These are phyloP conservation scores for Gnetum montanum DNA, from an alignment of 75 land plant genomes.

Conservation along the genomic window DNA sequence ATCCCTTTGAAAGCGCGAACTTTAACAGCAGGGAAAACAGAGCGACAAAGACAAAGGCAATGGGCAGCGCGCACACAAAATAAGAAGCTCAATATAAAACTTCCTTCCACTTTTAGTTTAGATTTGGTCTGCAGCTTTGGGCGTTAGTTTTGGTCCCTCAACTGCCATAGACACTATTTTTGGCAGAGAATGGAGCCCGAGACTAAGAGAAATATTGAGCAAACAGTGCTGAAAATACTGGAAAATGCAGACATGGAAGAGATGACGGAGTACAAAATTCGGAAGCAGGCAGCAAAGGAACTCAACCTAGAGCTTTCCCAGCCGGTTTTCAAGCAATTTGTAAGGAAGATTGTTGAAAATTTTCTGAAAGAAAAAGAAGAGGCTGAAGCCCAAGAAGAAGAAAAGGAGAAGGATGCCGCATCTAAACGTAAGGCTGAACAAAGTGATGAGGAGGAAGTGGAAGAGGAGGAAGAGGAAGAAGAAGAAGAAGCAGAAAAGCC, in stretches of 20 bases:
- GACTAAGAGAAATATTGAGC: constrained; percentile 19
- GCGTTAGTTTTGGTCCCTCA: too few relatives aligned
- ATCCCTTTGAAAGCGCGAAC: too few relatives aligned
- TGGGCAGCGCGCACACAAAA: too few relatives aligned
- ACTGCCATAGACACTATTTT: too few relatives aligned
- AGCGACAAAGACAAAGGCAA: too few relatives aligned
- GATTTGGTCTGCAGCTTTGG: too few relatives aligned
- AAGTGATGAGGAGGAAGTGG: constrained; percentile 1
- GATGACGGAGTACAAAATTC: constrained; percentile 46
- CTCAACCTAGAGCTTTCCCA: constrained; percentile 41
- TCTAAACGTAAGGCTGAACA: neutral
- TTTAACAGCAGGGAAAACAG: too few relatives aligned
- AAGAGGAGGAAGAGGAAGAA: constrained; percentile 8
- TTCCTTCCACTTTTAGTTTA: too few relatives aligned
- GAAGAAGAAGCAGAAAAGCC: too few relatives aligned
- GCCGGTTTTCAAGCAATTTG: constrained; percentile 36
- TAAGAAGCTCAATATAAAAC: too few relatives aligned
- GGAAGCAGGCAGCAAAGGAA: constrained; percentile 32
- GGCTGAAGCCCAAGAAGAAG: constrained; percentile 1
- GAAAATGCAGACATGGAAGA: constrained; percentile 33
- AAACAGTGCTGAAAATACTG: constrained; percentile 33
- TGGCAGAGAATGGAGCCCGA: constrained; percentile 46
- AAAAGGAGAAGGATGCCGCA: neutral
- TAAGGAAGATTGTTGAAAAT: constrained; percentile 35
- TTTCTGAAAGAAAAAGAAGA: too few relatives aligned